These are phyloP conservation scores for Porodaedalea pini DNA, from an alignment of 1,284 basidiomycete genomes.

Conservation along the genomic window DNA sequence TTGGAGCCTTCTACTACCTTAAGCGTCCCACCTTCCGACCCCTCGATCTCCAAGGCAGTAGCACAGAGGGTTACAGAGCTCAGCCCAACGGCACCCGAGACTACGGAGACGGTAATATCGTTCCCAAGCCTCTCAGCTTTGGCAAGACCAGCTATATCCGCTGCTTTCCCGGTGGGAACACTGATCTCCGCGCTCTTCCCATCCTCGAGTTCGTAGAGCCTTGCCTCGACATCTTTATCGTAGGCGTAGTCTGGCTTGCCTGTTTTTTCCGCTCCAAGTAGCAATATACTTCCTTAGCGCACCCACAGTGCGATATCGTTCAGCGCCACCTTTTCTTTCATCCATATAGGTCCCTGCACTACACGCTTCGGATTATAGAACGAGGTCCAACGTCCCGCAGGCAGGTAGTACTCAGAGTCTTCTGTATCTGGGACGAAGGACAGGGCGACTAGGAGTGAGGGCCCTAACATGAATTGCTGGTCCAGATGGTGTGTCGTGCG, in stretches of 20 bases:
- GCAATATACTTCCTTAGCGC: conserved; percentile 51
- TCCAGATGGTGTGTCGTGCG: conserved; percentile 63
- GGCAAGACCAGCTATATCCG: conserved; percentile 25
- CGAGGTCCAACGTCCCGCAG: conserved; percentile 66
- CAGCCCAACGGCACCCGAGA: conserved; percentile 13
- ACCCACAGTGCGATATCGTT: conserved; percentile 68
- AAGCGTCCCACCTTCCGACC: neutral
- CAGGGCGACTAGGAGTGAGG: conserved; percentile 69
- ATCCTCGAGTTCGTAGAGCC: conserved; percentile 49
- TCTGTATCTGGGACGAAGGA: conserved; percentile 59
- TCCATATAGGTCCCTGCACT: conserved; percentile 50
- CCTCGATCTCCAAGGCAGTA: neutral
- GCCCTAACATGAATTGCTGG: conserved; percentile 68
- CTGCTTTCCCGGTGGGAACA: conserved; percentile 40
- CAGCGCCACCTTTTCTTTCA: conserved; percentile 52
- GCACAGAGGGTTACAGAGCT: conserved; percentile 10
- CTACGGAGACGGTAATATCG: conserved; percentile 22
- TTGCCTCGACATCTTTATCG: conserved; percentile 46
- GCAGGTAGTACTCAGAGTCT: conserved; percentile 65
- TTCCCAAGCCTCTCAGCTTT: conserved; percentile 19
- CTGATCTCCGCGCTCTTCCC: conserved; percentile 40
- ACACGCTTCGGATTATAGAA: conserved; percentile 50
- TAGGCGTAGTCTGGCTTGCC: conserved; percentile 68
- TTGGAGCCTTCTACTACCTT: neutral
- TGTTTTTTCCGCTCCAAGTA: conserved; percentile 50